Evolutionary conservation across 495 filamentous ascomycete genomes (phyloP), one percentile per base, ranked within the genome.

Genomic region (Aspergillus cavernicola): DNA sequence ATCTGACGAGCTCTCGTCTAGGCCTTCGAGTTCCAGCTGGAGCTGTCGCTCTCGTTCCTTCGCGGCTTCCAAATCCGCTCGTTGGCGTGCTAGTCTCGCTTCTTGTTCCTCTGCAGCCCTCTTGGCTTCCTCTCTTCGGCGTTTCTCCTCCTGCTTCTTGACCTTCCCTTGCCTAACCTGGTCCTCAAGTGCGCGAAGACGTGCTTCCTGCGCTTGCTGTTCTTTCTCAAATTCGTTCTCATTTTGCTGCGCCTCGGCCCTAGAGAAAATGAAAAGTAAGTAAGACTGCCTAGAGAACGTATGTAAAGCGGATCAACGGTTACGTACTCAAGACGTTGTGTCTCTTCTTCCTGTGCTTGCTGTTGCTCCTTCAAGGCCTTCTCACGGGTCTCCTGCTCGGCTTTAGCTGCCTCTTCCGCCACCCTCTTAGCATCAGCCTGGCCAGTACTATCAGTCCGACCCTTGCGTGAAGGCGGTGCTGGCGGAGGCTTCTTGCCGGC

Each of bases 111-210:
- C 91, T 19, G 92, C 86, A 62, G 89, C 87, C 43, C 85, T 84
- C 56, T 89, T 74, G 8, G 92, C 89, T 41, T 91, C 92, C 67
- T 96, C 90, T 73, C 88, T 92, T 59, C 84, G 84, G 16, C 83
- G 85, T 73, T 92, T 96, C 73, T 96, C 95, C 67, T 97, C 95
- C 60, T 92, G 86, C 66, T 93, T 96, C 79, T 92, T 95, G n/a
- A 97, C 72, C 71, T 97, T 97, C 49, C 92, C 92, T 67, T 90
- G 88, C 56, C 85, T 85, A 39, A 97, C 90, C 66, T 95, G 90
- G 64, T 97, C 89, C 63, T 99, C 90, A 23, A 99, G 79, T 20
- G 90, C 92, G 59, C 82, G 86, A 18, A 96, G 80, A 38, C 90
- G 86, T 37, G 87, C 89, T 61, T 87, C 84, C 40, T 91, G 83